These are phyloP conservation scores for Aspergillus fumigatiaffinis DNA, from an alignment of 2,329 filamentous ascomycete genomes.

Conservation along the genomic window DNA sequence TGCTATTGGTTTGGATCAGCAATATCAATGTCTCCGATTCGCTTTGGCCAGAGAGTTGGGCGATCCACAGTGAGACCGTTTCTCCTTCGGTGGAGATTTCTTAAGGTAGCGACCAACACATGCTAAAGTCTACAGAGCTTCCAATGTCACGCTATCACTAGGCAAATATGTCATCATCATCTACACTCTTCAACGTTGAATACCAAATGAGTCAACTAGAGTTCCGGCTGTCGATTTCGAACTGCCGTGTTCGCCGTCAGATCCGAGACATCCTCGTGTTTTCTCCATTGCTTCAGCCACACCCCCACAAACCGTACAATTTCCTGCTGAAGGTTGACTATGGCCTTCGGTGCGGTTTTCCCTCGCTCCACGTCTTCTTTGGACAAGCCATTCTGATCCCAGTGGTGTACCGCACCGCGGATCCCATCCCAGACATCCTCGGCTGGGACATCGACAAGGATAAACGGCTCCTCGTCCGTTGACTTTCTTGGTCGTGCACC, in stretches of 20 bases:
- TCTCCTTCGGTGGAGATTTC: background rate
- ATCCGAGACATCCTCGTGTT: background rate
- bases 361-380: constrained; percentile 35
- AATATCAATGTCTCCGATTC: background rate
- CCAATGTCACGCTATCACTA: background rate
- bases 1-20: background rate
- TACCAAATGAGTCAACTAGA: background rate
- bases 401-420: constrained; percentile 72
- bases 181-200: background rate
- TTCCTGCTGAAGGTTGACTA: constrained; percentile 56
- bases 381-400: constrained; percentile 33
- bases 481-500: constrained; percentile 54
- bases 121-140: background rate
- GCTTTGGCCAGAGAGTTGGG: background rate
- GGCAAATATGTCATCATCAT: background rate
- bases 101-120: too few relatives aligned
- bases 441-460: constrained; percentile 53
- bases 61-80: background rate
- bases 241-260: background rate
- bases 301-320: constrained; percentile 60
- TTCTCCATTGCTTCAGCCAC: constrained; percentile 63
- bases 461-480: constrained; percentile 63
- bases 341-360: constrained; percentile 50
- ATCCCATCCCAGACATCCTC: constrained; percentile 20
- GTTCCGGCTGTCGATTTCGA: background rate